phyloP scores from a whole-genome alignment of 805 yeast genomes.

The Yamadazyma akitaensis region DNA sequence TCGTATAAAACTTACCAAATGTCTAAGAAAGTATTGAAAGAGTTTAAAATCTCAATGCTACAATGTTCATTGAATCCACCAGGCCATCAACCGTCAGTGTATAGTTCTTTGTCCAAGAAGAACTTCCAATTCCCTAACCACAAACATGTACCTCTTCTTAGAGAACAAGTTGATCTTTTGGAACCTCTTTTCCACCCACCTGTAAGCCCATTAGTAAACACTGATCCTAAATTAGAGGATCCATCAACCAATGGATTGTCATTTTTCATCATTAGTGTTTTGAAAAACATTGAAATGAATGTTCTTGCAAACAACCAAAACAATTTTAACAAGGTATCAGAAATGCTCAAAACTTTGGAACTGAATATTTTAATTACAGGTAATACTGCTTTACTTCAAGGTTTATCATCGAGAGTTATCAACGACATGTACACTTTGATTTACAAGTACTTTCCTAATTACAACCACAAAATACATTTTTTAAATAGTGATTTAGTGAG shows the following conservation, averaged over 20 bases:
- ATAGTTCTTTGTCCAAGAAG: conserved; percentile 8
- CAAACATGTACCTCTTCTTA: conserved; percentile 14
- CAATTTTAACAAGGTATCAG: conserved; percentile 31
- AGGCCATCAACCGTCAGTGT: conserved; percentile 1
- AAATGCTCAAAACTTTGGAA: conserved; percentile 34
- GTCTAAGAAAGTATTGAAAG: conserved; percentile 31
- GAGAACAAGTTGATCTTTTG: conserved; percentile 24
- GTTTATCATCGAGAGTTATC: conserved; percentile 52
- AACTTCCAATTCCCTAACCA: conserved; percentile 22
- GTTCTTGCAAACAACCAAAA: conserved; percentile 33
- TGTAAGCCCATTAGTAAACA: conserved; percentile 42
- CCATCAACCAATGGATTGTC: conserved; percentile 49
- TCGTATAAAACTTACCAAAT: conserved; percentile 38
- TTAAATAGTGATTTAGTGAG: conserved; percentile 26
- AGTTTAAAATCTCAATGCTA: conserved; percentile 34
- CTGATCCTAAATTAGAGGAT: conserved; percentile 35
- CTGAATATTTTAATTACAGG: conserved; percentile 57
- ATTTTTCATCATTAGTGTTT: conserved; percentile 32
- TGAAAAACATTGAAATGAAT: conserved; percentile 34
- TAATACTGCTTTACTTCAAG: conserved; percentile 53
- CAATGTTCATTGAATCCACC: conserved; percentile 15
- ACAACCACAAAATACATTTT: conserved; percentile 21
- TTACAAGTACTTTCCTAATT: conserved; percentile 45
- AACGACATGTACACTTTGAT: conserved; percentile 50
- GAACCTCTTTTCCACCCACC: conserved; percentile 74